phyloP scores from a whole-genome alignment of 352 stramenopile genomes.

The Phytophthora fragariae region DNA sequence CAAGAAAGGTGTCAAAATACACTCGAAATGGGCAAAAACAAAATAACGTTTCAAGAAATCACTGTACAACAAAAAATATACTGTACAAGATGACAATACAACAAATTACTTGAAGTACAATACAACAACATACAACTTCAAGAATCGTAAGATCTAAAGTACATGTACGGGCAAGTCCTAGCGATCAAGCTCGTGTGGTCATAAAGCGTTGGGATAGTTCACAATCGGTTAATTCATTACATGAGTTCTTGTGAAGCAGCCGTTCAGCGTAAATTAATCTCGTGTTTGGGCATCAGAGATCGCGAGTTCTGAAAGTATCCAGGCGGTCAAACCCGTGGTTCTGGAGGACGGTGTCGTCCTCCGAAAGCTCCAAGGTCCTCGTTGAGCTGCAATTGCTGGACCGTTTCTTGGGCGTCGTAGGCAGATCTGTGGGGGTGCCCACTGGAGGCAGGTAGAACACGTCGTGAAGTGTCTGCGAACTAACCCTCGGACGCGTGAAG shows the following conservation, averaged over 20 bases:
- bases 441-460: neutral
- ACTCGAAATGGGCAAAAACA: too few species aligned
- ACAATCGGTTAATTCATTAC: neutral
- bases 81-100: too few species aligned
- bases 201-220: neutral
- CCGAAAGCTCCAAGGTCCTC: neutral
- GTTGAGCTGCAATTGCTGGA: neutral
- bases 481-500: too few species aligned
- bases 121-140: too few species aligned
- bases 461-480: neutral
- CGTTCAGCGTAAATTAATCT: neutral
- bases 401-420: neutral
- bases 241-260: neutral
- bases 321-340: neutral
- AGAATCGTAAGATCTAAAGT: too few species aligned
- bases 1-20: too few species aligned
- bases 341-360: neutral
- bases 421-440: neutral
- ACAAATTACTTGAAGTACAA: too few species aligned
- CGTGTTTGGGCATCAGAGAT: neutral
- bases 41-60: too few species aligned
- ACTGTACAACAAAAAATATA: too few species aligned
- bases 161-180: too few species aligned
- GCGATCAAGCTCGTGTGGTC: too few species aligned
- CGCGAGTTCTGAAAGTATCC: neutral